Base-by-base conservation (phyloP, 1,284 basidiomycete species). In the Xerocomus nothofagi region DNA sequence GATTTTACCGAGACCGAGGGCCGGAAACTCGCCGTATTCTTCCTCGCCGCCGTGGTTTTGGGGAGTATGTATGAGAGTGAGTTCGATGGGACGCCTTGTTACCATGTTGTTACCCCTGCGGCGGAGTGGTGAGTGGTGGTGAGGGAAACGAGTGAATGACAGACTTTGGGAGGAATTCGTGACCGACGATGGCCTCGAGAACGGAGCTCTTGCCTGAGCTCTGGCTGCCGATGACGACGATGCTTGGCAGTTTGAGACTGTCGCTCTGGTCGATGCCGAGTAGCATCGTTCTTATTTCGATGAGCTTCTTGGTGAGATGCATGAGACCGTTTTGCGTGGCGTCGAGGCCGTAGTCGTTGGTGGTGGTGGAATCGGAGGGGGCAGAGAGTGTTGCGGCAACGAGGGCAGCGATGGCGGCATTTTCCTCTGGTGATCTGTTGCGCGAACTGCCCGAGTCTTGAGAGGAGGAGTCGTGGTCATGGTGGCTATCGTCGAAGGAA, bases 181-280 rank as follows among this genome's bases (percentile, higher is more conserved):
- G 93, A 0, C 96, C 97, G 20, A 99, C 97, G 57, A 99, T 93
- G 2, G 97, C 90, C 70, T 99, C 96, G 47, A 99, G 75, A 0
- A 99, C 97, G 23, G 91, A 95, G 62, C 93, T 96, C 78, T 99
- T 99, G 5, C 96, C 96, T 4, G 92, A 95, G 68, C 93, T 97
- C 73, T 99, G 96, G 63, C 93, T 96, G 12, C 96, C 96, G 57
- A 99, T 93, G 43, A 99, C 97, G 31, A 99, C 96, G 53, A 99
- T 98, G 57, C 92, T 95, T 0, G 96, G 96, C 12, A 99, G 74
- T 58, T 94, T 96, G 61, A 99, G 79, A 15, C 88, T 82, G 57
- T 96, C 93, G 57, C 90, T 94, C 70, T 98, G 93, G 70, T 98
- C 97, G 49, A 98, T 95, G 57, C 89, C 89, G 34, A 98, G 78